Base-by-base conservation (phyloP, 2,329 filamentous ascomycete species). In the Cytospora leucostoma region DNA sequence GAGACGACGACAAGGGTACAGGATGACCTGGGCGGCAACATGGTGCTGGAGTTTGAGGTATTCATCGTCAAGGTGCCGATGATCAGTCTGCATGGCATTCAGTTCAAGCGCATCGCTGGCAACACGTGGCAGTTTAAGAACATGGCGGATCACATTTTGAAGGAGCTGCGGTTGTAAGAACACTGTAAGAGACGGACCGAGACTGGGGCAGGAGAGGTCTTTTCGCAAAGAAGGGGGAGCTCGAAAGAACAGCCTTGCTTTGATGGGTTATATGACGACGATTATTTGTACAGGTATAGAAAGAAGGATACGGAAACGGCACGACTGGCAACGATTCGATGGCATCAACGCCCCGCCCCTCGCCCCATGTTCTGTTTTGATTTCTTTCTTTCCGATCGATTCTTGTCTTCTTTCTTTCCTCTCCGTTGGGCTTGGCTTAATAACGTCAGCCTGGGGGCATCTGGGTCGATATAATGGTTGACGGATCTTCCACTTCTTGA, bases 121-220 rank as follows among this genome's bases (percentile, higher is more conserved):
- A 94, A 96, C 65, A 98, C 95, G 64, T 98, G 94, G 93, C 93
- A 97, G 76, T 99, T 96, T 79, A 97, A 97, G 81, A 94, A 92
- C 72, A 96, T 98, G 93, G 95, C 95, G 40, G 93, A 97, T 76
- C 93, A 93, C 71, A 97, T 99, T 71, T 80, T 99, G 69, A 87
- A 90, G 72, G 93, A 95, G 74, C 79, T 99, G 69, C 88, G 88
- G 73, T 83, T 98, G 67, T 97, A 78, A 80, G 66, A 19, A 55
- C 37, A 51, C 27, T 34, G 21, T 38, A 33, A 52, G 32, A 50
- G 37, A 40, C 34, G 19, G n/a, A 21, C 10, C 19, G n/a, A 32
- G 54, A n/a, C 54, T 56, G 10, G 35, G 17, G 17, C 32, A 32
- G 15, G 11, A 49, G 21, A n/a, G 49, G 17, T 47, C 53, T 37